These are phyloP conservation scores for Fusarium sambucinum DNA, from an alignment of 2,329 filamentous ascomycete genomes.

Conservation along the genomic window DNA sequence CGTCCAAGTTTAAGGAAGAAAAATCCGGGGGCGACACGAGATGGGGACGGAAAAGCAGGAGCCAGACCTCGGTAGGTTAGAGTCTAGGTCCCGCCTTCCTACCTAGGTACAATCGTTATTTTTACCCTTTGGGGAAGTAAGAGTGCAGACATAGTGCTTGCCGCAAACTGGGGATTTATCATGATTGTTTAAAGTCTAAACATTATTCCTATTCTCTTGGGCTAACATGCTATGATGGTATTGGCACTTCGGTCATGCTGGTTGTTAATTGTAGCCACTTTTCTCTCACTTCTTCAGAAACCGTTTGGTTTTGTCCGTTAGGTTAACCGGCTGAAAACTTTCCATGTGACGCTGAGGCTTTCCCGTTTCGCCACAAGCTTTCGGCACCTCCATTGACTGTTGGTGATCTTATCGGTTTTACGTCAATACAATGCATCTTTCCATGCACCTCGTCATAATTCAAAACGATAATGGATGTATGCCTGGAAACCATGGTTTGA, in stretches of 20 bases:
- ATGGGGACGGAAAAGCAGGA: constrained; percentile 21
- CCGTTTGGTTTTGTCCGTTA: constrained; percentile 19
- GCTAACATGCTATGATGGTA: background rate
- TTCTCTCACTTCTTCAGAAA: background rate
- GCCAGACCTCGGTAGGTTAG: constrained; percentile 44
- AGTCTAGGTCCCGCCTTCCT: constrained; percentile 9
- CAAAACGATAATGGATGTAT: background rate
- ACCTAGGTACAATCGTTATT: constrained; percentile 13
- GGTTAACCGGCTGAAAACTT: constrained; percentile 11
- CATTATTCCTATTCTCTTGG: background rate
- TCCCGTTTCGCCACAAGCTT: constrained; percentile 28
- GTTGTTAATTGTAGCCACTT: background rate
- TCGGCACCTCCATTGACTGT: constrained; percentile 8
- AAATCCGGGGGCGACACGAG: constrained; percentile 46
- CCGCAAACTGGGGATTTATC: background rate
- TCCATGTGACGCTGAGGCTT: constrained; percentile 40
- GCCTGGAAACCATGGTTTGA: background rate
- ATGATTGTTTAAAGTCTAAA: background rate
- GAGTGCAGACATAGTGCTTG: constrained; percentile 5
- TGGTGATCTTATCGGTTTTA: background rate
- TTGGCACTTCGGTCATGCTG: background rate
- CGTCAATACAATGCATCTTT: constrained; percentile 21
- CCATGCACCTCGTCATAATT: background rate
- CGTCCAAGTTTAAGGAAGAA: constrained; percentile 40
- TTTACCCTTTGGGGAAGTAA: constrained; percentile 27